Evolutionary conservation across 2,329 filamentous ascomycete species (phyloP).

Genomic region (Dendryphion nanum): DNA sequence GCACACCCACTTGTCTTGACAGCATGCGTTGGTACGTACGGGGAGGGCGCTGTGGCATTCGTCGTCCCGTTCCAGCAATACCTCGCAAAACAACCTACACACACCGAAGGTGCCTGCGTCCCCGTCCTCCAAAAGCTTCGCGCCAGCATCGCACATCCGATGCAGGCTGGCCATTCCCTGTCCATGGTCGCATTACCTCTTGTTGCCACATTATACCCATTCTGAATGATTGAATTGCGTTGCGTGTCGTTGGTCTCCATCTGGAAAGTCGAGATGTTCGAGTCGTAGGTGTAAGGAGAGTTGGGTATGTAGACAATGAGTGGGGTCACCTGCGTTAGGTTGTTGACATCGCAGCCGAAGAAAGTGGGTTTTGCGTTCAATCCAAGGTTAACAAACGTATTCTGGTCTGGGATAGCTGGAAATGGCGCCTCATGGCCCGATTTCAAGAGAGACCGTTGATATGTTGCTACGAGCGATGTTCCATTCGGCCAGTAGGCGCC

Average conservation of each 20-base stretch:
- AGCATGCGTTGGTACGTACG: slow-evolving; percentile 9
- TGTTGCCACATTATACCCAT: slow-evolving; percentile 55
- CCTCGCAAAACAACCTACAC: slow-evolving; percentile 67
- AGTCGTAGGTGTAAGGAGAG: slow-evolving; percentile 65
- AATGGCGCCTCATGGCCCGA: slow-evolving; percentile 53
- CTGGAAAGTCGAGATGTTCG: slow-evolving; percentile 74
- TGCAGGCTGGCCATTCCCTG: slow-evolving; percentile 49
- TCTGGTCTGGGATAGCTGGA: slow-evolving; percentile 56
- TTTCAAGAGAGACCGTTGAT: slow-evolving; percentile 50
- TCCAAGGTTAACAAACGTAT: slow-evolving; percentile 58
- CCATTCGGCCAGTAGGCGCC: slow-evolving; percentile 60
- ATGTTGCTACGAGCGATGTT: slow-evolving; percentile 57
- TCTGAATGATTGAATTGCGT: slow-evolving; percentile 72
- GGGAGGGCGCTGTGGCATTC: slow-evolving; percentile 30
- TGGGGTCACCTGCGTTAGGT: slow-evolving; percentile 52
- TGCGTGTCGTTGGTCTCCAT: slow-evolving; percentile 80
- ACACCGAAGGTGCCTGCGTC: slow-evolving; percentile 67
- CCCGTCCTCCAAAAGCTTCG: slow-evolving; percentile 59
- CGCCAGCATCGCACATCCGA: slow-evolving; percentile 53
- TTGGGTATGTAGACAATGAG: slow-evolving; percentile 65
- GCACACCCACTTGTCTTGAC: neutral
- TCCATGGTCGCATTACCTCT: slow-evolving; percentile 51
- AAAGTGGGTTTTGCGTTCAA: slow-evolving; percentile 64
- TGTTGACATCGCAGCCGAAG: slow-evolving; percentile 63
- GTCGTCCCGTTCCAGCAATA: slow-evolving; percentile 88